These are phyloP conservation scores for Penicillium verhagenii DNA, from an alignment of 495 filamentous ascomycete genomes.

Conservation along the genomic window DNA sequence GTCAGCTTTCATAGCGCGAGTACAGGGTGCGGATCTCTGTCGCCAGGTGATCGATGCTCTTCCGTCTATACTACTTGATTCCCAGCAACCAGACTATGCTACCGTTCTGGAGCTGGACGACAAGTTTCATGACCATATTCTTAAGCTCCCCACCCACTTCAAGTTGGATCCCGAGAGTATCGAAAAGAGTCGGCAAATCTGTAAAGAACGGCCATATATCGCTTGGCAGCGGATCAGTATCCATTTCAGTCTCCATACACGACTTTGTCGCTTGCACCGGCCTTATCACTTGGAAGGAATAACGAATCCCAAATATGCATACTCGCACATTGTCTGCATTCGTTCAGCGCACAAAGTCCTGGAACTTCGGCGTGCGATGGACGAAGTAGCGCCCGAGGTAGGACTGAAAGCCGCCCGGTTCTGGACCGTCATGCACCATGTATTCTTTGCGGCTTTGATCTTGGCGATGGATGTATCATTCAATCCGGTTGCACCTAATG, in stretches of 20 bases:
- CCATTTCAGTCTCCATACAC: constrained; percentile 26
- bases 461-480: constrained; percentile 32
- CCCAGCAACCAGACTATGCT: constrained; percentile 21
- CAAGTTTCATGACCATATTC: constrained; percentile 18
- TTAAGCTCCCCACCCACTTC: constrained; percentile 22
- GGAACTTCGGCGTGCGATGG: constrained; percentile 27
- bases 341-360: constrained; percentile 28
- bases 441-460: constrained; percentile 29
- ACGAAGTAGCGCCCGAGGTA: constrained; percentile 15
- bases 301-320: constrained; percentile 27
- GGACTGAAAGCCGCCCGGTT: constrained; percentile 18
- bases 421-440: constrained; percentile 28
- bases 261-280: constrained; percentile 32
- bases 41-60: constrained; percentile 31
- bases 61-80: constrained; percentile 20
- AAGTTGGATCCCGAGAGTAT: constrained; percentile 21
- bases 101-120: constrained; percentile 24
- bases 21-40: constrained; percentile 24
- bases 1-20: constrained; percentile 23
- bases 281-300: constrained; percentile 27
- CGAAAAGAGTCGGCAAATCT: constrained; percentile 18
- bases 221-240: constrained; percentile 20
- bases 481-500: constrained; percentile 22
- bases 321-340: constrained; percentile 27
- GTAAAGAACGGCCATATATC: constrained; percentile 25